Evolutionary conservation across 176 grass and related monocot genomes (phyloP).

Genomic region (Avena insularis): DNA sequence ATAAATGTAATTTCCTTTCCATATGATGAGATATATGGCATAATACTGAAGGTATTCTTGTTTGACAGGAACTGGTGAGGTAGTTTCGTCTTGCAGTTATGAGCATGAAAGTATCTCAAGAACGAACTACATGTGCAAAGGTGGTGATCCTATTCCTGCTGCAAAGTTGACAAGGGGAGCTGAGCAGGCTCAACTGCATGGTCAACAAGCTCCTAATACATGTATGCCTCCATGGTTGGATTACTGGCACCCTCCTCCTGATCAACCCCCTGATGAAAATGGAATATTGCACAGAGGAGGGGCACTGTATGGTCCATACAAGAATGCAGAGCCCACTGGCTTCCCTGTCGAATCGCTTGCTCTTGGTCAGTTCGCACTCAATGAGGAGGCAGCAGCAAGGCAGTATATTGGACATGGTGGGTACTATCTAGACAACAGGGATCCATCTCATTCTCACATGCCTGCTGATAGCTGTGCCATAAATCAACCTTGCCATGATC

Average conservation of each 20-base stretch:
- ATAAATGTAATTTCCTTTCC: constrained; percentile 6
- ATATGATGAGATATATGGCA: neutral
- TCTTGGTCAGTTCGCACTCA: constrained; percentile 49
- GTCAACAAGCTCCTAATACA: constrained; percentile 30
- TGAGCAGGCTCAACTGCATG: constrained; percentile 38
- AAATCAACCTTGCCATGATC: constrained; percentile 51
- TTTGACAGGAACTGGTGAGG: constrained; percentile 36
- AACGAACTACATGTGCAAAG: constrained; percentile 19
- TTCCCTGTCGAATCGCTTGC: constrained; percentile 56
- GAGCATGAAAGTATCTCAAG: constrained; percentile 29
- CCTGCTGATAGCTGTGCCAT: constrained; percentile 47
- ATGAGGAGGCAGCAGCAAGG: constrained; percentile 41
- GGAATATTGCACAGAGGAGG: constrained; percentile 50
- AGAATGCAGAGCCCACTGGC: constrained; percentile 39
- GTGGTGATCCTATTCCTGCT: constrained; percentile 35
- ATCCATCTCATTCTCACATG: constrained; percentile 45
- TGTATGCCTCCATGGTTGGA: constrained; percentile 50
- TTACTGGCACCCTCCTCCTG: constrained; percentile 56
- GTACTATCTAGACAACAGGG: constrained; percentile 39
- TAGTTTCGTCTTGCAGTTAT: constrained; percentile 25
- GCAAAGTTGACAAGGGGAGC: constrained; percentile 40
- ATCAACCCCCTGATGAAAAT: constrained; percentile 57
- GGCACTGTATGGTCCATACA: constrained; percentile 45
- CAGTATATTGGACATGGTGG: constrained; percentile 29
- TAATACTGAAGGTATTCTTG: constrained; percentile 32